These are phyloP conservation scores for Neurospora sp. DNA, from an alignment of 495 filamentous ascomycete genomes.

Conservation along the genomic window DNA sequence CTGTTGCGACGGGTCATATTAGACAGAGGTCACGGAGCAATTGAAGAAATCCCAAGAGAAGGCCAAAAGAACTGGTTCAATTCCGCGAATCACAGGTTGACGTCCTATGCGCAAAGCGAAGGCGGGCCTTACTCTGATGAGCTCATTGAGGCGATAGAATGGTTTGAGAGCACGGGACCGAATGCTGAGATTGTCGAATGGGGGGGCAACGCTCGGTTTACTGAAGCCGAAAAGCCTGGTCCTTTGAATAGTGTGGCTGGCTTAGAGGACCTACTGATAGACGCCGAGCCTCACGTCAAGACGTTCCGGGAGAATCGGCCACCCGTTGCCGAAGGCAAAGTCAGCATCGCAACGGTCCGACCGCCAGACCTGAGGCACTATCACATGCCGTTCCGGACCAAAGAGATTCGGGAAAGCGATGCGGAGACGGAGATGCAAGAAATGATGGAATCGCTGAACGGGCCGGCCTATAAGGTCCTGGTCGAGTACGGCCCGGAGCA, in stretches of 20 bases:
- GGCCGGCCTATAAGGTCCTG: neutral
- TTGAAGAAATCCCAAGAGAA: neutral
- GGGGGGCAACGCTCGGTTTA: neutral
- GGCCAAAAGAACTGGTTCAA: neutral
- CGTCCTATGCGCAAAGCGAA: neutral
- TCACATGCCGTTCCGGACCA: neutral
- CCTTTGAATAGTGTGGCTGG: neutral
- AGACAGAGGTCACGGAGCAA: neutral
- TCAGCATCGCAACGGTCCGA: neutral
- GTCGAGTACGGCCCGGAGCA: neutral
- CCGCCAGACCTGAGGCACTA: neutral
- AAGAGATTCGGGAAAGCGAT: neutral
- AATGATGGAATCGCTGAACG: neutral
- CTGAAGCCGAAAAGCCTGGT: neutral
- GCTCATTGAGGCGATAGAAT: neutral
- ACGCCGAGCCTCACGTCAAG: neutral
- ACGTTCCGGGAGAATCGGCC: neutral
- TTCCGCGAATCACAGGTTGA: neutral
- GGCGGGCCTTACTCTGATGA: neutral
- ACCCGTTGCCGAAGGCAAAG: neutral
- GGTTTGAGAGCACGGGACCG: neutral
- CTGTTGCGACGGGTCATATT: neutral
- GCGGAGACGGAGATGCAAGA: neutral
- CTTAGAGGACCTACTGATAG: neutral
- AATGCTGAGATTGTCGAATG: neutral